These are phyloP conservation scores for Dendrobium nobile DNA, from an alignment of 106 monocot genomes.

Conservation along the genomic window DNA sequence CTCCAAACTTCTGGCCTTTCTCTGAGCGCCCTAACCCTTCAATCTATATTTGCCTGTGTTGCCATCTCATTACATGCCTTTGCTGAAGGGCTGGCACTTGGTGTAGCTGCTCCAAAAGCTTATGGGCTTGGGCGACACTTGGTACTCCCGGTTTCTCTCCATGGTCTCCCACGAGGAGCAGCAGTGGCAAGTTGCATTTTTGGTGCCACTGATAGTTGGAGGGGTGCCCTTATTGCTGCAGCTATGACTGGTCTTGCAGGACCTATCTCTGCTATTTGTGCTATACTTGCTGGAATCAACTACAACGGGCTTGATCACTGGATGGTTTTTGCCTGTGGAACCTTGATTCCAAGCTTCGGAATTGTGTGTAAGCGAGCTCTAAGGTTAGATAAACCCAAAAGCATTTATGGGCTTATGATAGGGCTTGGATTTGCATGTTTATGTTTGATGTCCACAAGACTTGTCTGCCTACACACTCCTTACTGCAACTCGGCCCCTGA, in stretches of 20 bases:
- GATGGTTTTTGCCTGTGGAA: constrained; percentile 90
- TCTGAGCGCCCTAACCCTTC: constrained; percentile 65
- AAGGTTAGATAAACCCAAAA: constrained; percentile 47
- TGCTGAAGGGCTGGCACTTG: constrained; percentile 84
- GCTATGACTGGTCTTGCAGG: constrained; percentile 80
- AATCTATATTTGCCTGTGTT: constrained; percentile 80
- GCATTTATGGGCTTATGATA: constrained; percentile 60
- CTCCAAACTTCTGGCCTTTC: constrained; percentile 36
- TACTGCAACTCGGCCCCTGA: constrained; percentile 99
- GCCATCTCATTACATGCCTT: constrained; percentile 74
- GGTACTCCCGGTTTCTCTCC: constrained; percentile 86
- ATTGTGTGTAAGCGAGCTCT: constrained; percentile 53
- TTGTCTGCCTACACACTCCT: constrained; percentile 93
- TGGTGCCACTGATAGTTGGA: constrained; percentile 90
- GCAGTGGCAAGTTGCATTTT: constrained; percentile 93
- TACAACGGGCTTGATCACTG: constrained; percentile 81
- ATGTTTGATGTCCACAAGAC: constrained; percentile 79
- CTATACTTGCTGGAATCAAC: constrained; percentile 82
- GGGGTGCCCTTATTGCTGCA: constrained; percentile 67
- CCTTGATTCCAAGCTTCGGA: constrained; percentile 63
- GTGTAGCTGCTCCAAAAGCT: constrained; percentile 90
- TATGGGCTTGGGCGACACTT: constrained; percentile 87
- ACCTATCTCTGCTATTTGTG: constrained; percentile 72
- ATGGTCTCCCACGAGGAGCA: constrained; percentile 91
- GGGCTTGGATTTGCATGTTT: constrained; percentile 64